Conservation (phyloP, 1,284 basidiomycete genomes). For the Cutaneotrichosporon sp. region DNA sequence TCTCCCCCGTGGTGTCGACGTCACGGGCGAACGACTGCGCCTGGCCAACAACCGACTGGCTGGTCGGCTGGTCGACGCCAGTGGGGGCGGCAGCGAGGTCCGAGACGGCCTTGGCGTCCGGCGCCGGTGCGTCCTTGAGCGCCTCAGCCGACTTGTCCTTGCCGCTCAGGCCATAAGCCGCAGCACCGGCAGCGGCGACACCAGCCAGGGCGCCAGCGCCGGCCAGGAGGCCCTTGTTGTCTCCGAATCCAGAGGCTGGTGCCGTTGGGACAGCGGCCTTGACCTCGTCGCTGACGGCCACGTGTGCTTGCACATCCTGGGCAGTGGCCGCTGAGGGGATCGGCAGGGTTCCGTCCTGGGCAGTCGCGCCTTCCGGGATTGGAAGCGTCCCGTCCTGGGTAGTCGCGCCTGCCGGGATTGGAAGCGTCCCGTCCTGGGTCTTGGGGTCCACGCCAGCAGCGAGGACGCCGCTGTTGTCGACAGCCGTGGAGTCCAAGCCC, state of each 20-base stretch:
- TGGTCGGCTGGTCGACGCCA: background rate
- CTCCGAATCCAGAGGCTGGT: background rate
- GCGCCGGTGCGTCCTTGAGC: background rate
- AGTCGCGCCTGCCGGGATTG: background rate
- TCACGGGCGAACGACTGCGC: no score
- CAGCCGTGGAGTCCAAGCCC: no score
- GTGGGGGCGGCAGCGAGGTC: background rate
- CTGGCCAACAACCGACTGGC: no score
- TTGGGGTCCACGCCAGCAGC: background rate
- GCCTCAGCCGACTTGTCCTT: background rate
- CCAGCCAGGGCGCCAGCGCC: background rate
- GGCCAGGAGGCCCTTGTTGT: slow-evolving; percentile 1
- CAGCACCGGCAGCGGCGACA: background rate
- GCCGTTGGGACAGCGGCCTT: background rate
- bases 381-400: background rate
- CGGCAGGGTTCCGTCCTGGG: background rate
- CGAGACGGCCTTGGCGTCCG: background rate
- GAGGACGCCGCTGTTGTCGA: no score
- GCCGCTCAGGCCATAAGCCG: background rate
- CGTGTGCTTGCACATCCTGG: background rate
- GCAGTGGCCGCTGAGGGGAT: no score
- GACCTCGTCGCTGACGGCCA: background rate
- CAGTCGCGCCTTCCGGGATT: background rate
- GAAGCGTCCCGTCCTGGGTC: background rate
- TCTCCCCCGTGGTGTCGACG: no score